Evolutionary conservation across 2,329 filamentous ascomycete species (phyloP), one percentile per base, ranked within the genome.

Genomic region (Bipolaris bicolor): DNA sequence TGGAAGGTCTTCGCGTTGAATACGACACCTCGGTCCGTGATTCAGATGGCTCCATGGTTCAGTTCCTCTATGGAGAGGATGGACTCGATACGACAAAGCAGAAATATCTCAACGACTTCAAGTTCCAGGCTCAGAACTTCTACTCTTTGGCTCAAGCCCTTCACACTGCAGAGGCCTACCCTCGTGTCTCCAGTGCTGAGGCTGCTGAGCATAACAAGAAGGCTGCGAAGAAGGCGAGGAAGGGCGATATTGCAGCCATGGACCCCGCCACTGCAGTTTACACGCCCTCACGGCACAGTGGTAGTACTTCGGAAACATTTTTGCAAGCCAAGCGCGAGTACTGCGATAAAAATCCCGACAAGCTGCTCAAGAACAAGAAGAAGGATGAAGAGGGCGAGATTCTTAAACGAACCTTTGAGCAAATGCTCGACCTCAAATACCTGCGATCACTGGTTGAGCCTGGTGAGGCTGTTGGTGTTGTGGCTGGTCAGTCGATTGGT

Each of bases 11-110:
- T 41, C 90, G 88, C 68, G 92, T 96, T 2, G 88, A 93, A 60
- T 98, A 99, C 74, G 95, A 99, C 71, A 93, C 89, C 7, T 96
- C 93, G 1, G 95, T 99, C 15, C 88, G 95, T 62, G 94, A 99
- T 69, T 89, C 94, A 0, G 96, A 99, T 74, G 96, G 96, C 22
- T 91, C 90, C 2, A 85, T 99, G 70, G 85, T 99, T 2, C 95
- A 99, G 73, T 98, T 99, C 77, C 78, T 99, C 31, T 99, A 98
- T 72, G 95, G 95, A 58, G 95, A 99, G 76, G 95, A 99, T 71
- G 95, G 94, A 33, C 83, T 98, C 18, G 95, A 99, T 74, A 90
- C 96, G 49, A 91, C 91, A 2, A 98, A 97, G 77, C 91, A 96
- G 68, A 95, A 92, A 71, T 96, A 97, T 74, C 82, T 99, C 22